phyloP scores from a whole-genome alignment of 257 asterid genomes.

The Plantago ovata region DNA sequence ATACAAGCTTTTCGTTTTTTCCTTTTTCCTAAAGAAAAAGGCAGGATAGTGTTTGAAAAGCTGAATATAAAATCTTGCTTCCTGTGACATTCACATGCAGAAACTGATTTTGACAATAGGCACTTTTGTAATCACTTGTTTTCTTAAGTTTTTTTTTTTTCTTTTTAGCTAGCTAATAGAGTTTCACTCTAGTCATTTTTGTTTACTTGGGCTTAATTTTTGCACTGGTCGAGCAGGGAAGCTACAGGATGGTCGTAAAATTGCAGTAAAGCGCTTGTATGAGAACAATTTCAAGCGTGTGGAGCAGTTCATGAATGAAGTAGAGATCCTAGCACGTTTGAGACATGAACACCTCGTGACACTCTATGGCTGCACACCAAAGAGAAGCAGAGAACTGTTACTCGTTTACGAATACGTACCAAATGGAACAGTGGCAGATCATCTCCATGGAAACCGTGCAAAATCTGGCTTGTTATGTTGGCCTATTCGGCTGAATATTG shows the following conservation, averaged over 20 bases:
- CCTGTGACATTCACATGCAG: background rate
- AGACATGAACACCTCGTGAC: constrained; percentile 69
- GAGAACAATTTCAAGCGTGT: constrained; percentile 81
- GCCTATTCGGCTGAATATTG: constrained; percentile 74
- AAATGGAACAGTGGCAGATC: constrained; percentile 92
- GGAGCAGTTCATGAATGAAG: constrained; percentile 91
- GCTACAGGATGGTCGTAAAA: constrained; percentile 63
- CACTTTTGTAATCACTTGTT: background rate
- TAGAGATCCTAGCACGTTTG: constrained; percentile 59
- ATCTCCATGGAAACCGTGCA: constrained; percentile 72
- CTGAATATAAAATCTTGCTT: no score
- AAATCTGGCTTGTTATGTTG: constrained; percentile 74
- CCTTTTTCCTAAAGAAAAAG: no score
- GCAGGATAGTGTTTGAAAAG: background rate
- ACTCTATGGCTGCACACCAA: constrained; percentile 82
- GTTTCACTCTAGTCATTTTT: background rate
- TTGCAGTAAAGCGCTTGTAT: constrained; percentile 82
- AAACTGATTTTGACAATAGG: background rate
- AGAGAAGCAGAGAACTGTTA: constrained; percentile 61
- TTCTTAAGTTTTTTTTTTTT: background rate
- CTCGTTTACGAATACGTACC: constrained; percentile 80
- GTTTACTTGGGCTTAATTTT: background rate
- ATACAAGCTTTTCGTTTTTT: background rate
- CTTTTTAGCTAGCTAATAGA: background rate
- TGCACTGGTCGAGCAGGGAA: constrained; percentile 38